A percentile compares a stretch with the other conserved stretches of the same genome.
Conservation (phyloP, 331 rosid genomes). For the Cydonia oblonga region DNA sequence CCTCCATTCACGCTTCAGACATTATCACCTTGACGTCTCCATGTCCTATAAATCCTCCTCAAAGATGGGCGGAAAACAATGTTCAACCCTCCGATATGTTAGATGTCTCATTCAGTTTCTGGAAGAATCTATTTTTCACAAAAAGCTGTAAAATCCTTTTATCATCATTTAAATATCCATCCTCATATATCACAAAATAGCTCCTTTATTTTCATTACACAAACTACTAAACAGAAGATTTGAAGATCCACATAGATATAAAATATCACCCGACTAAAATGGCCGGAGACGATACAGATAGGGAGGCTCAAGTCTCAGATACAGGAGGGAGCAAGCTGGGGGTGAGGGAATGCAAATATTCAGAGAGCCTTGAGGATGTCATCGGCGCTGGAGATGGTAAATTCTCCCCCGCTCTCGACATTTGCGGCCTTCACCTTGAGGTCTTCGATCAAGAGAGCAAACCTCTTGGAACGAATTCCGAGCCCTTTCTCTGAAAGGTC, state of each 20-base stretch:
- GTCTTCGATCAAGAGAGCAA: conserved; percentile 67
- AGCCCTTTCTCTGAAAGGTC: conserved; percentile 80
- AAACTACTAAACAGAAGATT: neutral
- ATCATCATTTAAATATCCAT: too few relatives aligned
- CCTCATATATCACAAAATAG: neutral
- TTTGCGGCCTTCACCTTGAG: conserved; percentile 83
- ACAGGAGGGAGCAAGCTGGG: neutral
- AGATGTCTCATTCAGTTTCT: too few relatives aligned
- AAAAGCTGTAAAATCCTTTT: too few relatives aligned
- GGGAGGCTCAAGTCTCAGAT: neutral
- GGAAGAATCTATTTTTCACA: neutral
- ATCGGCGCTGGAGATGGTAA: conserved; percentile 75
- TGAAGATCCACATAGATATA: neutral
- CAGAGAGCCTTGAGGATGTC: conserved; percentile 83
- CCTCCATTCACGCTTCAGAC: too few relatives aligned
- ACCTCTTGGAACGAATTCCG: conserved; percentile 72
- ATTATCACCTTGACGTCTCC: too few relatives aligned
- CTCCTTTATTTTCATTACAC: neutral
- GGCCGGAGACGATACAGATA: neutral
- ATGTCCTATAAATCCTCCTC: too few relatives aligned
- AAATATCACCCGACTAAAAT: neutral
- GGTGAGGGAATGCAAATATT: neutral
- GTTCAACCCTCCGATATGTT: too few relatives aligned
- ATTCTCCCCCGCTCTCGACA: conserved; percentile 71
- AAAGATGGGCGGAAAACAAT: too few relatives aligned